Conservation (phyloP, 1,284 basidiomycete genomes). For the Naganishia albida region DNA sequence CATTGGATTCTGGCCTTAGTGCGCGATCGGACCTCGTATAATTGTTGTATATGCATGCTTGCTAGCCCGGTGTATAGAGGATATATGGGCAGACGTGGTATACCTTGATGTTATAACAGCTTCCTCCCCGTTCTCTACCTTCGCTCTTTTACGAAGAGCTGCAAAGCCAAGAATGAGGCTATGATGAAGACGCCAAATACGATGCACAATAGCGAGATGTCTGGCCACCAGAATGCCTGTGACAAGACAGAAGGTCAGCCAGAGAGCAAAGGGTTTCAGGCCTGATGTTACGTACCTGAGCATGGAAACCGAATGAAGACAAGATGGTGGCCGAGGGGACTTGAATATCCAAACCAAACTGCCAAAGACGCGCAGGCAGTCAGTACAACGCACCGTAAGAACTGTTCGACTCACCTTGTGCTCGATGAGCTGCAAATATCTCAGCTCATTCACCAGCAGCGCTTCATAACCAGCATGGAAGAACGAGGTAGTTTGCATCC, state of each 20-base stretch:
- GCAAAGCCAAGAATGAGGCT: slow-evolving; percentile 74
- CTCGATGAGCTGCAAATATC: slow-evolving; percentile 90
- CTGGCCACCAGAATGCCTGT: slow-evolving; percentile 94
- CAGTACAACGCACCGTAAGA: neutral
- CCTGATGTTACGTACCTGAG: slow-evolving; percentile 62
- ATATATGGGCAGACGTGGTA: slow-evolving; percentile 7
- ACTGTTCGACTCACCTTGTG: slow-evolving; percentile 64
- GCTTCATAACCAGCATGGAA: slow-evolving; percentile 99
- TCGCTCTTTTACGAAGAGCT: slow-evolving; percentile 86
- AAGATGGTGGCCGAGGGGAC: slow-evolving; percentile 91
- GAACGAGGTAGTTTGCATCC: slow-evolving; percentile 89
- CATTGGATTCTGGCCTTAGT: slow-evolving; percentile 1
- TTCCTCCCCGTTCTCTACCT: slow-evolving; percentile 57
- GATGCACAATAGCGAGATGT: slow-evolving; percentile 75
- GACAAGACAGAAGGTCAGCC: neutral
- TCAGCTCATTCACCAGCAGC: slow-evolving; percentile 89
- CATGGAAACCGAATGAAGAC: slow-evolving; percentile 82
- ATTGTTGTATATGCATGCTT: slow-evolving; percentile 5
- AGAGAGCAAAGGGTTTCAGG: neutral
- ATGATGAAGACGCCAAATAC: slow-evolving; percentile 77
- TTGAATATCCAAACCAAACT: slow-evolving; percentile 89
- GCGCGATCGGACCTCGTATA: neutral
- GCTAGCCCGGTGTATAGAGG: neutral
- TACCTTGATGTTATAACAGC: slow-evolving; percentile 9
- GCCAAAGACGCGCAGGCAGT: slow-evolving; percentile 20